Evolutionary conservation across 1,284 basidiomycete genomes (phyloP).

Genomic region (Porodaedalea pini): DNA sequence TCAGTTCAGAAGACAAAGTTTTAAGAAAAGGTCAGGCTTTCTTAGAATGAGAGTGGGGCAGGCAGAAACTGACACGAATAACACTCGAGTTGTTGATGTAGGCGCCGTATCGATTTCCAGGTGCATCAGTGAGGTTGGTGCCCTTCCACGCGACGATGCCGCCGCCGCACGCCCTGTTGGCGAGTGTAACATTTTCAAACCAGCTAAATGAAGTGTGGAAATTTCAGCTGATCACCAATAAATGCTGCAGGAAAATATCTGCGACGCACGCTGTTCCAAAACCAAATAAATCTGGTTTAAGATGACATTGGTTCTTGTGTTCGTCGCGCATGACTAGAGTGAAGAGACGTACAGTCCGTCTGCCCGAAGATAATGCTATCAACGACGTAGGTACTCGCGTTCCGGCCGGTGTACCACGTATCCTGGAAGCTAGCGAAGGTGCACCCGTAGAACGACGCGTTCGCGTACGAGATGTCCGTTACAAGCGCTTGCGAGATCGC

Average conservation of each 20-base stretch:
- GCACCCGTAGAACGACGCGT: constrained; percentile 67
- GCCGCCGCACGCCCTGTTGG: constrained; percentile 60
- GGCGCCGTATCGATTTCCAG: constrained; percentile 54
- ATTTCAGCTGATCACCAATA: not conserved
- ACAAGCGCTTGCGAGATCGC: constrained; percentile 58
- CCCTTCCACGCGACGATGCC: constrained; percentile 62
- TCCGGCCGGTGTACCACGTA: constrained; percentile 62
- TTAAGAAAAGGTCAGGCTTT: not conserved
- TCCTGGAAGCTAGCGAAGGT: constrained; percentile 63
- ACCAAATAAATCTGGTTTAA: constrained; percentile 47
- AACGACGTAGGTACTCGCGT: constrained; percentile 55
- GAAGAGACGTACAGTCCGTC: constrained; percentile 51
- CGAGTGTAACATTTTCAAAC: constrained; percentile 58
- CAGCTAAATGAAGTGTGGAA: constrained; percentile 38
- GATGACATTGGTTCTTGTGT: not conserved
- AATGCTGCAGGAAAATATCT: not conserved
- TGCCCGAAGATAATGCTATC: constrained; percentile 61
- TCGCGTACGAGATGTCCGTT: constrained; percentile 56
- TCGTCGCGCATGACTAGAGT: not conserved
- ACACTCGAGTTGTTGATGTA: constrained; percentile 57
- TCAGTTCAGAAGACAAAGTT: not conserved
- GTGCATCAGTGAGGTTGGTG: constrained; percentile 49
- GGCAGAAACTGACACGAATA: constrained; percentile 43
- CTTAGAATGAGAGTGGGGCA: not conserved
- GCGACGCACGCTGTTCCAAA: constrained; percentile 50